Percentiles rank a stretch among this genome's conserved stretches.
Evolutionary conservation across 1,139 yeast species (phyloP).

Genomic region (Pichia sp.): DNA sequence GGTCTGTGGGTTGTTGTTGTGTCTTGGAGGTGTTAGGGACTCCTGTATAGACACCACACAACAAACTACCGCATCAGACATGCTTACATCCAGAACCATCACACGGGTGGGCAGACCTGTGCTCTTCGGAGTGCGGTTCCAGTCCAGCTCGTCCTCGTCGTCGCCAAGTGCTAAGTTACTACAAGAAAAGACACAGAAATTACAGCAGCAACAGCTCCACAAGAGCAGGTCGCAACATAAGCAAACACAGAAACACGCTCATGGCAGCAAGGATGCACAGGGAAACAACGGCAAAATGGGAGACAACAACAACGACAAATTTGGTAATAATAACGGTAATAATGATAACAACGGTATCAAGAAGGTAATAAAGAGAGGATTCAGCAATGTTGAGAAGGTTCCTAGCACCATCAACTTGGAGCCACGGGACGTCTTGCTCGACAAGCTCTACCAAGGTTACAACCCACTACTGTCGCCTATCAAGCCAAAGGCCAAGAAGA

Average conservation of each 20-base stretch:
- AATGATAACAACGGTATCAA: slow-evolving; percentile 1
- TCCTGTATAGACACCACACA: too few relatives aligned
- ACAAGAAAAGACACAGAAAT: slow-evolving; percentile 4
- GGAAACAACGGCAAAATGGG: slow-evolving; percentile 1
- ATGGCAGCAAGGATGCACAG: neutral
- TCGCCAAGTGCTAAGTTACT: slow-evolving; percentile 18
- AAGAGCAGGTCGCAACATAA: neutral
- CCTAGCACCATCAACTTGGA: slow-evolving; percentile 32
- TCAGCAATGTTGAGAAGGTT: slow-evolving; percentile 32
- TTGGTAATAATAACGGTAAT: neutral
- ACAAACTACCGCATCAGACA: too few relatives aligned
- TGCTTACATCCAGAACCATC: neutral
- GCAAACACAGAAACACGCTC: neutral
- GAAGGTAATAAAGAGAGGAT: slow-evolving; percentile 27
- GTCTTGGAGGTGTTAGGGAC: too few relatives aligned
- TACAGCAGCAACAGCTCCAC: slow-evolving; percentile 1
- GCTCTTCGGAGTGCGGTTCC: slow-evolving; percentile 12
- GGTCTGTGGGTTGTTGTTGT: too few relatives aligned
- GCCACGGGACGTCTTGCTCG: slow-evolving; percentile 32
- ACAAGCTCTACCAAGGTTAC: slow-evolving; percentile 33
- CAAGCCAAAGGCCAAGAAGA: slow-evolving; percentile 24
- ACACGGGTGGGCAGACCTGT: neutral
- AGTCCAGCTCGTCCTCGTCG: slow-evolving; percentile 25
- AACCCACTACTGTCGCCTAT: slow-evolving; percentile 34
- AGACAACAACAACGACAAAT: neutral